Conservation (phyloP, 75 land plant species). For the Selaginella moellendorffii region DNA sequence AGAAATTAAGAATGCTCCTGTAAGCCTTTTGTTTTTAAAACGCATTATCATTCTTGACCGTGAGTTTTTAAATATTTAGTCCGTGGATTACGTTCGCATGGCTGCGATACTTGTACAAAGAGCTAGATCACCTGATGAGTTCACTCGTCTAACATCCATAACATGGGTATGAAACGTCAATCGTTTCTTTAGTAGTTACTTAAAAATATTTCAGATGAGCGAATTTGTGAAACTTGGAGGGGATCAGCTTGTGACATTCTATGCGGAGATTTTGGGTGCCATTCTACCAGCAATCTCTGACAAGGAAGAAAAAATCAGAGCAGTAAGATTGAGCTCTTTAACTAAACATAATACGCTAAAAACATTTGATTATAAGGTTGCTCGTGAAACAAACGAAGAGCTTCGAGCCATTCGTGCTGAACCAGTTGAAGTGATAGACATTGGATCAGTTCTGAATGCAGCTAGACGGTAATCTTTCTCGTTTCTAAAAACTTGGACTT, state of each 20-base stretch:
- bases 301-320: slow-evolving; percentile 9
- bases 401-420: background rate
- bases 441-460: background rate
- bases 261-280: background rate
- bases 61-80: background rate
- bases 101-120: slow-evolving; percentile 2
- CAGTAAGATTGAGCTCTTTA: background rate
- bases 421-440: slow-evolving; percentile 43
- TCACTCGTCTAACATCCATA: slow-evolving; percentile 4
- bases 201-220: slow-evolving; percentile 7
- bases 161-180: slow-evolving; percentile 9
- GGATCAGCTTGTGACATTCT: slow-evolving; percentile 1
- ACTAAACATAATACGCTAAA: slow-evolving; percentile 1
- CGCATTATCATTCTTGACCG: too few species aligned
- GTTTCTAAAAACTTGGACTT: slow-evolving; percentile 7
- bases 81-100: slow-evolving; percentile 5
- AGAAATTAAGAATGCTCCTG: slow-evolving; percentile 5
- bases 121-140: slow-evolving; percentile 9
- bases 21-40: too few species aligned
- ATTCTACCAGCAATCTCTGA: background rate
- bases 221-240: slow-evolving; percentile 7
- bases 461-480: background rate
- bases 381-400: slow-evolving; percentile 3
- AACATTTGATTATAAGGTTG: background rate
- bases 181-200: background rate